Base-by-base conservation (phyloP, 1,284 basidiomycete genomes). In the Leucoagaricus sp. region DNA sequence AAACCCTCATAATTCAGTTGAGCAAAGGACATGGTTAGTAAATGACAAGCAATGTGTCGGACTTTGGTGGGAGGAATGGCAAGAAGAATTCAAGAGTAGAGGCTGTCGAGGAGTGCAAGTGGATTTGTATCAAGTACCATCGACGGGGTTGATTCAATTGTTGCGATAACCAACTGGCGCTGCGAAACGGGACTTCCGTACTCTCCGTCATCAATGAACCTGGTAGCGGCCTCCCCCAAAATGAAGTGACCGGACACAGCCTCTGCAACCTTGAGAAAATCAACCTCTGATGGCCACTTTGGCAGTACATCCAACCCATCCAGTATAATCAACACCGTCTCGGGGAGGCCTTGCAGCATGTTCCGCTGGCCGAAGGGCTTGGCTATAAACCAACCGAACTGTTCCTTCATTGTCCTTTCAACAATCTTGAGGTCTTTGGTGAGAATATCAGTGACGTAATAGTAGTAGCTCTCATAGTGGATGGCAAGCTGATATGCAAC, bases 401-500 rank as follows among this genome's bases (percentile, higher is more conserved):
- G 40, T 17, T 21, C 28, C 4, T 23, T 9, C 13, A 53, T 12
- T n/a, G 44, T 26, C 19, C 23, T 45, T 12, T 5, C 17, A 12
- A 44, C 13, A 2, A 33, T n/a, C 12, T 12, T 7, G n/a, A 41
- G 50, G 31, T 53, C 41, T 7, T 2, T 8, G 4, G 12, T 25
- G 17, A 53, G 17, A 19, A 17, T 17, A 15, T 34, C 28, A 1
- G 21, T 10, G 12, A 53, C 13, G 17, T 29, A 34, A n/a, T 8
- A n/a, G 8, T 29, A 41, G 23, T 44, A 53, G 1, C 28, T 2
- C 6, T 1, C 10, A 31, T 33, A 25, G 13, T 13, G 10, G 41
- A 53, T 17, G 12, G 50, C 41, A 6, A 44, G 40, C 15, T 53
- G 50, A 17, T 53, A 53, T n/a, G 40, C 50, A 19, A 53, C 7